Evolutionary conservation across 2,329 filamentous ascomycete species (phyloP), one percentile per base, ranked within the genome.

Genomic region (Colletotrichum cuscutae): DNA sequence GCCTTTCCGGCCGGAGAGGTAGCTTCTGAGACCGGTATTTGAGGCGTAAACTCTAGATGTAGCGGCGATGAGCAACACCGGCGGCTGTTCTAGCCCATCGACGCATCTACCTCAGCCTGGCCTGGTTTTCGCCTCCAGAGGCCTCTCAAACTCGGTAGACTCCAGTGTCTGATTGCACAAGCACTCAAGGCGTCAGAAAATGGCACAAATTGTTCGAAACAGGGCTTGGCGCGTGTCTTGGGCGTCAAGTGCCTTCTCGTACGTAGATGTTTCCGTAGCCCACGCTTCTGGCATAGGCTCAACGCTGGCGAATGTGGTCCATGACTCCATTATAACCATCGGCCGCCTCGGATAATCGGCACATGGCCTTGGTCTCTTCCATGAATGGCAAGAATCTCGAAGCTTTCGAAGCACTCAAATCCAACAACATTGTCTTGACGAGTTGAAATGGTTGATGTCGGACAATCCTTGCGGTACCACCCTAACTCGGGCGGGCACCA

Each of bases 401-500:
- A 65, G 28, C 11, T 57, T 22, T 37, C 12, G 28, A 62, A 22
- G 52, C n/a, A 70, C 60, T 52, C 22, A 73, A 37, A 60, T 19
- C 9, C 26, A 32, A 54, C 9, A 46, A 49, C 12, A 30, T 15
- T 19, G 30, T 5, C 15, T 22, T 32, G 19, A 6, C 46, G 30
- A 32, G 30, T 60, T 61, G 13, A 73, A 24, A 58, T 71, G 56
- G 35, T 24, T 5, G n/a, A 28, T 3, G 19, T 22, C 6, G 37
- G 24, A 4, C 19, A 49, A 13, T 73, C 71, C 7, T 19, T 71
- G 35, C 13, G 56, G 28, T 62, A 56, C 59, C 66, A 73, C 11
- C 71, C 66, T 11, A 30, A 52, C 22, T 73, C 71, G 15, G 46
- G 22, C 24, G 71, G 71, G 11, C 66, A 71, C 56, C 67, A 73